Conservation (phyloP, 805 yeast species). For the Teunomyces funiuensis region DNA sequence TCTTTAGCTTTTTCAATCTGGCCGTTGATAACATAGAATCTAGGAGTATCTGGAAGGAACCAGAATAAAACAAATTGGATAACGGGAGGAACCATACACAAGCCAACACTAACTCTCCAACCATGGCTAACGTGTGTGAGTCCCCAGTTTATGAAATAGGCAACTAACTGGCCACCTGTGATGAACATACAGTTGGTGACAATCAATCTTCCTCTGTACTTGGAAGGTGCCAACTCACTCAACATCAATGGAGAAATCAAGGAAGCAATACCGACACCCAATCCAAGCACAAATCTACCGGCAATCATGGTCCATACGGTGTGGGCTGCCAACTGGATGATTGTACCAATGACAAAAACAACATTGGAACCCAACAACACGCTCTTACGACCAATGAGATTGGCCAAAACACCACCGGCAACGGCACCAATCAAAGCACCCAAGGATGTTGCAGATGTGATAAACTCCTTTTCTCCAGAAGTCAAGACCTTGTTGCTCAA, state of each 20-base stretch:
- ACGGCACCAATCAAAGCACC: slow-evolving; percentile 86
- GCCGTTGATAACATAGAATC: slow-evolving; percentile 77
- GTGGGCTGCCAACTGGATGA: slow-evolving; percentile 77
- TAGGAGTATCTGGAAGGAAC: slow-evolving; percentile 94
- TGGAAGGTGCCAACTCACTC: slow-evolving; percentile 88
- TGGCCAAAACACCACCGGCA: slow-evolving; percentile 80
- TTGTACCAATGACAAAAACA: slow-evolving; percentile 81
- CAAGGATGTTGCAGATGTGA: slow-evolving; percentile 91
- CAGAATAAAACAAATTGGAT: slow-evolving; percentile 72
- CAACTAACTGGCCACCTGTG: slow-evolving; percentile 93
- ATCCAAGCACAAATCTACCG: slow-evolving; percentile 92
- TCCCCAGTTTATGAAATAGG: slow-evolving; percentile 93
- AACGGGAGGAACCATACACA: slow-evolving; percentile 84
- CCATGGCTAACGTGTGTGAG: slow-evolving; percentile 72
- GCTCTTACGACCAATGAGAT: slow-evolving; percentile 79
- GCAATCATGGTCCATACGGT: slow-evolving; percentile 87
- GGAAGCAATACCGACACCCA: slow-evolving; percentile 95
- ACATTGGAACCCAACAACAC: slow-evolving; percentile 81
- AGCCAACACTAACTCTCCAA: slow-evolving; percentile 91
- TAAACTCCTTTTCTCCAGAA: slow-evolving; percentile 80
- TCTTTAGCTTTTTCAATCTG: slow-evolving; percentile 60
- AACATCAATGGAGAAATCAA: slow-evolving; percentile 92
- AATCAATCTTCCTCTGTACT: slow-evolving; percentile 87
- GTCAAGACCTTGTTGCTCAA: slow-evolving; percentile 55
- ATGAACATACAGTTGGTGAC: slow-evolving; percentile 85